phyloP scores from a whole-genome alignment of 306 rosid genomes.

The Rosa rugosa region DNA sequence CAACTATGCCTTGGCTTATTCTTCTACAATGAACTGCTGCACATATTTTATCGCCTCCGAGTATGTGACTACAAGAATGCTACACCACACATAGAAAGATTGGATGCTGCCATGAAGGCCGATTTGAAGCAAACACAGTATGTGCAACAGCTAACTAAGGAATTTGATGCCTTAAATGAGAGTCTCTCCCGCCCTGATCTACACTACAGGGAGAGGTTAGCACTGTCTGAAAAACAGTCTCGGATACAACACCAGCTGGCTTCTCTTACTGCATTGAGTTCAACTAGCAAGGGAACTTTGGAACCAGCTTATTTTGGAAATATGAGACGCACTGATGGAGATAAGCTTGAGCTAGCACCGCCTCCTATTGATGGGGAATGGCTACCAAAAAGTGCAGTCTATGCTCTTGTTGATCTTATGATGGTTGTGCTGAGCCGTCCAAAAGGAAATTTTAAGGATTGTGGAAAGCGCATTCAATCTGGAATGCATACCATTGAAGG shows the following conservation, averaged over 20 bases:
- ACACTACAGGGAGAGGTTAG: slow-evolving; percentile 73
- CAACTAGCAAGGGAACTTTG: slow-evolving; percentile 52
- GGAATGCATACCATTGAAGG: slow-evolving; percentile 81
- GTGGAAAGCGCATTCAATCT: slow-evolving; percentile 80
- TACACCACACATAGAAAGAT: slow-evolving; percentile 76
- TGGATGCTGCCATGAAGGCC: slow-evolving; percentile 90
- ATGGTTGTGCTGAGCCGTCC: slow-evolving; percentile 83
- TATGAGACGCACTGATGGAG: slow-evolving; percentile 59
- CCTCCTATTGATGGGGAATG: slow-evolving; percentile 95
- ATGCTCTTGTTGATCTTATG: slow-evolving; percentile 90
- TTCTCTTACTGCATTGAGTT: slow-evolving; percentile 45
- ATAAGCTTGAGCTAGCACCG: slow-evolving; percentile 89
- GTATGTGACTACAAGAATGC: slow-evolving; percentile 96
- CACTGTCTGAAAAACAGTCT: slow-evolving; percentile 75
- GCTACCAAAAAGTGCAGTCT: slow-evolving; percentile 94
- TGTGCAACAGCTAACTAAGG: slow-evolving; percentile 64
- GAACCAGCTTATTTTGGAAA: slow-evolving; percentile 89
- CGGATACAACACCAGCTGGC: slow-evolving; percentile 63
- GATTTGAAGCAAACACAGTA: slow-evolving; percentile 68
- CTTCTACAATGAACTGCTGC: slow-evolving; percentile 87
- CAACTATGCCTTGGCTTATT: slow-evolving; percentile 76
- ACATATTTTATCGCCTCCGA: slow-evolving; percentile 83
- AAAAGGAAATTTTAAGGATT: slow-evolving; percentile 93
- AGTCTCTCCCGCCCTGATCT: slow-evolving; percentile 86
- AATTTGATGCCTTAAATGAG: slow-evolving; percentile 67